Conservation (phyloP, 345 rosid genomes). For the Eucalyptus marginata region DNA sequence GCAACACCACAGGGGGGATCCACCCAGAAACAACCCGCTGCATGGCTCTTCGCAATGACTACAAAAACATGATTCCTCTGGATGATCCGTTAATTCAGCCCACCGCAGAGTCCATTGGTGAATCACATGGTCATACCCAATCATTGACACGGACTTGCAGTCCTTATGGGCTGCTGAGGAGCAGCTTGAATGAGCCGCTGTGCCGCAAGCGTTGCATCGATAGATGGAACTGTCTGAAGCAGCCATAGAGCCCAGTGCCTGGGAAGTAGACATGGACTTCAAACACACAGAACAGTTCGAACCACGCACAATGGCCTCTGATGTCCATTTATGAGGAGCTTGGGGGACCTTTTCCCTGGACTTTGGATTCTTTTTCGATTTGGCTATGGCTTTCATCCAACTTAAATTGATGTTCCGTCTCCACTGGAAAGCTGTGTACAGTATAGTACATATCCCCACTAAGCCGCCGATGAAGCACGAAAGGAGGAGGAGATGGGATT, state of each 20-base stretch:
- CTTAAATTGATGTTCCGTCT: slow-evolving; percentile 82
- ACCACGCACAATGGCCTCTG: slow-evolving; percentile 59
- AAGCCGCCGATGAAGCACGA: slow-evolving; percentile 63
- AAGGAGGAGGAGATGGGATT: slow-evolving; percentile 46
- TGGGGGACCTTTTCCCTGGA: slow-evolving; percentile 54
- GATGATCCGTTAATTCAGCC: slow-evolving; percentile 84
- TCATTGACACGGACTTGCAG: slow-evolving; percentile 82
- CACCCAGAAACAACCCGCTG: slow-evolving; percentile 82
- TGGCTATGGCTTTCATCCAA: slow-evolving; percentile 92
- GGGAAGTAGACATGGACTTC: slow-evolving; percentile 64
- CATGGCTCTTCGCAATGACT: slow-evolving; percentile 92
- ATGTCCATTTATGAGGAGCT: slow-evolving; percentile 66
- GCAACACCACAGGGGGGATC: slow-evolving; percentile 98
- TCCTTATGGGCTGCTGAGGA: slow-evolving; percentile 61
- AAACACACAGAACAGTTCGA: slow-evolving; percentile 82
- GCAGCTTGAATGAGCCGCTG: slow-evolving; percentile 71
- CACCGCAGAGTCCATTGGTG: slow-evolving; percentile 96
- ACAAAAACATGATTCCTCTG: slow-evolving; percentile 66
- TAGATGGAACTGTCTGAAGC: slow-evolving; percentile 40
- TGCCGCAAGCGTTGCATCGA: slow-evolving; percentile 60
- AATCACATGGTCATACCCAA: slow-evolving; percentile 61
- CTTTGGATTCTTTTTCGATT: slow-evolving; percentile 85
- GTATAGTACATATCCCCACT: slow-evolving; percentile 76
- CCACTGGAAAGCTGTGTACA: slow-evolving; percentile 93
- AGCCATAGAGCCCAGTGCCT: slow-evolving; percentile 44